Conservation (phyloP, 2,329 filamentous ascomycete species). For the Talaromyces sp. region DNA sequence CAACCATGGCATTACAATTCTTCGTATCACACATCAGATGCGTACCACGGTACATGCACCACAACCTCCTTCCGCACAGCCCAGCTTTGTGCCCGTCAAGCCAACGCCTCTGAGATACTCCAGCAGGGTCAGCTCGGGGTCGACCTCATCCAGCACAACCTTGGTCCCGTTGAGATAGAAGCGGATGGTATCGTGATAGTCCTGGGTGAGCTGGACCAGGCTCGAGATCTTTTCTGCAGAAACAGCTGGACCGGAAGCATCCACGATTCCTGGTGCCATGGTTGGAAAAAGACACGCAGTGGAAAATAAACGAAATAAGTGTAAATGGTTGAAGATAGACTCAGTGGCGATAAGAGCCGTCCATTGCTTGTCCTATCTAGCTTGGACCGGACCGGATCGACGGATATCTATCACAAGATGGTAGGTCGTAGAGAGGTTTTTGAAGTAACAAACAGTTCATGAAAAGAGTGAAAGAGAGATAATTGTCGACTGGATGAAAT, state of each 20-base stretch:
- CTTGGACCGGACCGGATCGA: background rate
- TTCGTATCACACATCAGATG: constrained; percentile 11
- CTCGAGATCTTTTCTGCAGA: constrained; percentile 39
- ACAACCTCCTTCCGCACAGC: constrained; percentile 93
- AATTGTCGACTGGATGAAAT: background rate
- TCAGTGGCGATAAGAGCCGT: background rate
- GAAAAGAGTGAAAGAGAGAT: background rate
- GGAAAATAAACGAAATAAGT: background rate
- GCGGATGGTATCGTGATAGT: constrained; percentile 78
- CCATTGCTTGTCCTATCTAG: background rate
- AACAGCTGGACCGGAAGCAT: constrained; percentile 41
- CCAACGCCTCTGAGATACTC: constrained; percentile 92
- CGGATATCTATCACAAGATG: background rate
- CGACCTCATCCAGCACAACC: constrained; percentile 76
- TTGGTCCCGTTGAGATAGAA: constrained; percentile 96
- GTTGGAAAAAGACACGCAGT: constrained; percentile 6
- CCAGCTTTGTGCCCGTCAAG: constrained; percentile 90
- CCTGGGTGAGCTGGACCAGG: constrained; percentile 61
- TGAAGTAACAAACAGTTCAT: background rate
- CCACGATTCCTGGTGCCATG: constrained; percentile 57
- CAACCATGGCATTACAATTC: constrained; percentile 11
- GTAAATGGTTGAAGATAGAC: background rate
- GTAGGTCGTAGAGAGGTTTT: background rate
- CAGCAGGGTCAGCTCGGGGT: constrained; percentile 85
- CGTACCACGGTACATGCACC: constrained; percentile 86